Conservation (phyloP, 495 filamentous ascomycete genomes). For the Opeltia flavorubescens region DNA sequence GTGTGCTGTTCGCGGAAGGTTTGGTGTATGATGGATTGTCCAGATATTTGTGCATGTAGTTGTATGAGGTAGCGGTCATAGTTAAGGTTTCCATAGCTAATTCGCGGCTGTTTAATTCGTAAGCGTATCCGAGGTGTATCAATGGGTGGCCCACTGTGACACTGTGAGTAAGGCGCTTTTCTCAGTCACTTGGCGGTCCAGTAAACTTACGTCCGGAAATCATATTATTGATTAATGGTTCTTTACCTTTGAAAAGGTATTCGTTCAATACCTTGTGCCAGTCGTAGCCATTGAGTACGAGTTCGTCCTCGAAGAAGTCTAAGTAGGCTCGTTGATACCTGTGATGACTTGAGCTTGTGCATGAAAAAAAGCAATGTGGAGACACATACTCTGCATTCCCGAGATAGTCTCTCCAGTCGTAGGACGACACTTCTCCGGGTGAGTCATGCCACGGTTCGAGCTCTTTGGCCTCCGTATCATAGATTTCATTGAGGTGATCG, state of each 20-base stretch:
- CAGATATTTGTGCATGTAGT: constrained; percentile 56
- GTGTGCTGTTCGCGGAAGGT: constrained; percentile 22
- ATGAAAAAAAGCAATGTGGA: background rate
- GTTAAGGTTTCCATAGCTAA: constrained; percentile 66
- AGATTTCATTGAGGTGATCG: constrained; percentile 59
- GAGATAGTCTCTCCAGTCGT: constrained; percentile 78
- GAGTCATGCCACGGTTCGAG: constrained; percentile 77
- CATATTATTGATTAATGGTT: constrained; percentile 59
- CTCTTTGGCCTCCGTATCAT: constrained; percentile 54
- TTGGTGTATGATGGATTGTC: constrained; percentile 40
- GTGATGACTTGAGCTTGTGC: constrained; percentile 1
- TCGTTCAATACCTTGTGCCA: constrained; percentile 60
- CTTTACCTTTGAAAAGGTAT: constrained; percentile 54
- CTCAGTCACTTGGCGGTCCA: background rate
- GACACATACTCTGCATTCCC: constrained; percentile 37
- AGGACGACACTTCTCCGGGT: constrained; percentile 62
- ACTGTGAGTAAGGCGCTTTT: constrained; percentile 1
- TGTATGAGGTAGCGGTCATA: constrained; percentile 48
- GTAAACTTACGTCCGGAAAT: constrained; percentile 49
- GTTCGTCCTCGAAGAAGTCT: constrained; percentile 72
- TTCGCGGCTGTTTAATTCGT: constrained; percentile 56
- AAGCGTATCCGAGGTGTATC: constrained; percentile 77
- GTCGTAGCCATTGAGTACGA: constrained; percentile 51
- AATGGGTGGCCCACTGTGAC: constrained; percentile 63
- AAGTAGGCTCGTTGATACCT: constrained; percentile 78